These are phyloP conservation scores for Lachancea nothofagi DNA, from an alignment of 805 yeast genomes.

Conservation along the genomic window DNA sequence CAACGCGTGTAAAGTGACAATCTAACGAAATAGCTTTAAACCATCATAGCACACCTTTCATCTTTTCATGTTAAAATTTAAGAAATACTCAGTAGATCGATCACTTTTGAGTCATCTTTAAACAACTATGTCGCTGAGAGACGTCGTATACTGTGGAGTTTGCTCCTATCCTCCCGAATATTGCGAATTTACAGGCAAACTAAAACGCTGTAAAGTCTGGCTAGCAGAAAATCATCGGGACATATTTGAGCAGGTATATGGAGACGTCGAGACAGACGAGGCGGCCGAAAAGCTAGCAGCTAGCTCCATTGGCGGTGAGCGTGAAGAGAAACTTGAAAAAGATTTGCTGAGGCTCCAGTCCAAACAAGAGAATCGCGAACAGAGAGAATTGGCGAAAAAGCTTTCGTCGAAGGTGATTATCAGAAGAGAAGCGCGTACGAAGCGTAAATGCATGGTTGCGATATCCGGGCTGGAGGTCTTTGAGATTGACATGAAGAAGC, in stretches of 20 bases:
- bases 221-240: conserved; percentile 54
- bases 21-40: no score
- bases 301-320: conserved; percentile 61
- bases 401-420: conserved; percentile 74
- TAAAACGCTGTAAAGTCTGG: conserved; percentile 84
- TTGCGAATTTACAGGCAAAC: conserved; percentile 83
- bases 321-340: conserved; percentile 74
- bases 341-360: conserved; percentile 81
- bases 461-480: conserved; percentile 84
- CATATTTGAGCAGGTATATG: conserved; percentile 54
- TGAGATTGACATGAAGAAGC: conserved; percentile 82
- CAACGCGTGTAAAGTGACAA: conserved; percentile 1
- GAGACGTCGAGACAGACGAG: conserved; percentile 38
- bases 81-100: neutral
- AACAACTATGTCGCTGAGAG: conserved; percentile 26
- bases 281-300: conserved; percentile 38
- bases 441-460: conserved; percentile 80
- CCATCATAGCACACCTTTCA: no score
- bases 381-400: conserved; percentile 74
- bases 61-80: no score
- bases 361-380: conserved; percentile 79
- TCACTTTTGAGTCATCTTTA: neutral
- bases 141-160: conserved; percentile 64
- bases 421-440: conserved; percentile 85
- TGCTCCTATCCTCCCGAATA: conserved; percentile 85